These are phyloP conservation scores for Betula pendula DNA, from an alignment of 306 rosid species.

Conservation along the genomic window DNA sequence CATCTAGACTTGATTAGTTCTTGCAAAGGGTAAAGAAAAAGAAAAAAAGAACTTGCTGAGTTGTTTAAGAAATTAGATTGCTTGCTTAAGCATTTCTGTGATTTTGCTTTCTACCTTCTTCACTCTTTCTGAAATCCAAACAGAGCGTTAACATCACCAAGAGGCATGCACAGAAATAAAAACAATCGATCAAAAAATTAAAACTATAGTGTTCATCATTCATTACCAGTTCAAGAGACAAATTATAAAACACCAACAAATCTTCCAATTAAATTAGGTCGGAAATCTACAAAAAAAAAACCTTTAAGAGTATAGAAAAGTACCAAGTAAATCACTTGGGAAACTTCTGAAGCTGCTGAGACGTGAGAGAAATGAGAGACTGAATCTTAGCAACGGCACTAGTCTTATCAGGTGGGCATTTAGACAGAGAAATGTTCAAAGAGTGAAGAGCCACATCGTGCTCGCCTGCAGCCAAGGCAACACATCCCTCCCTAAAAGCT, in stretches of 20 bases:
- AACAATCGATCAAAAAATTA: background rate
- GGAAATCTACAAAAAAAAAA: background rate
- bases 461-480: constrained; percentile 74
- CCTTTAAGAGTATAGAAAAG: background rate
- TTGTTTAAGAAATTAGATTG: background rate
- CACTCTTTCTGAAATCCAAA: background rate
- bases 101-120: background rate
- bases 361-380: constrained; percentile 70
- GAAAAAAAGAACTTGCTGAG: background rate
- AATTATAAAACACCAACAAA: background rate
- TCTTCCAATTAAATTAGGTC: background rate
- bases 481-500: constrained; percentile 82
- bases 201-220: background rate
- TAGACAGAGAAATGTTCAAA: constrained; percentile 60
- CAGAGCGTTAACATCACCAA: background rate
- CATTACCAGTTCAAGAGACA: background rate
- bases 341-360: constrained; percentile 61
- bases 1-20: background rate
- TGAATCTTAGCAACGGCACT: constrained; percentile 66
- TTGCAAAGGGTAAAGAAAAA: background rate
- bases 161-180: background rate
- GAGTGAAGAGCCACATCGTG: constrained; percentile 68
- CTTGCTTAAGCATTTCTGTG: background rate
- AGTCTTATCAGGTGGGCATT: constrained; percentile 70
- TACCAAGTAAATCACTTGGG: constrained; percentile 24